Base-by-base conservation (phyloP, 768 basidiomycete genomes). In the Holtermanniella nyarrowii region DNA sequence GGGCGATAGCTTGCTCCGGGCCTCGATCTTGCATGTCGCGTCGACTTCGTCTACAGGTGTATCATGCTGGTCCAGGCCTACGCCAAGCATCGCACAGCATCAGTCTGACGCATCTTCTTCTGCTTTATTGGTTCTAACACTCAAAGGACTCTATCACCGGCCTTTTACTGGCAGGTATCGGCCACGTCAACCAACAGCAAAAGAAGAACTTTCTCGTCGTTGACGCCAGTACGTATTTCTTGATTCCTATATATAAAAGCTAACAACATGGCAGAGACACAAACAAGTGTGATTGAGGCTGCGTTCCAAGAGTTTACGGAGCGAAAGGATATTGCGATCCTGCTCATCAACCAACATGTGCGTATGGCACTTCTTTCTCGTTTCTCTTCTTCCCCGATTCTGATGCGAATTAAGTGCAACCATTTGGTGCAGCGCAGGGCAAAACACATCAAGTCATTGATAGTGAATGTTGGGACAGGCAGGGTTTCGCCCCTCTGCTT, bases 171-270 rank as follows among this genome's bases (percentile, higher is more conserved):
- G 95, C 95, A 4, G 95, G 95, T 27, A 80, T 97, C 43, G 95
- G 95, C 0, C 86, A 99, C 71, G 77, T 96, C 56, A 83, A 84
- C 61, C 82, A 85, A 53, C 79, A 85, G 42, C 87, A 89, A 75
- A 87, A 85, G 78, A 95, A 95, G 84, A 99, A 96, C 76, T 97
- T 99, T 72, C 76, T 97, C 43, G 82, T 96, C 26, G 95, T 96
- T 37, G 93, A 96, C 62, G 68, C 83, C 10, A 99, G 95, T 96
- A 65, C 57, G 85, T 76, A 14, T 1, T 3, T 21, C 21, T 41
- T 20, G 16, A n/a, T 23, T 13, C 39, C 16, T n/a, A 46, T 22
- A n/a, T 23, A 18, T 13, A 21, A 46, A 24, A 20, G 13, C 31
- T 37, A 16, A 37, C 16, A 7, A 16, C 31, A 7, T 16, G 0